phyloP scores from a whole-genome alignment of 768 basidiomycete genomes.

The Sporobolomyces roseus region DNA sequence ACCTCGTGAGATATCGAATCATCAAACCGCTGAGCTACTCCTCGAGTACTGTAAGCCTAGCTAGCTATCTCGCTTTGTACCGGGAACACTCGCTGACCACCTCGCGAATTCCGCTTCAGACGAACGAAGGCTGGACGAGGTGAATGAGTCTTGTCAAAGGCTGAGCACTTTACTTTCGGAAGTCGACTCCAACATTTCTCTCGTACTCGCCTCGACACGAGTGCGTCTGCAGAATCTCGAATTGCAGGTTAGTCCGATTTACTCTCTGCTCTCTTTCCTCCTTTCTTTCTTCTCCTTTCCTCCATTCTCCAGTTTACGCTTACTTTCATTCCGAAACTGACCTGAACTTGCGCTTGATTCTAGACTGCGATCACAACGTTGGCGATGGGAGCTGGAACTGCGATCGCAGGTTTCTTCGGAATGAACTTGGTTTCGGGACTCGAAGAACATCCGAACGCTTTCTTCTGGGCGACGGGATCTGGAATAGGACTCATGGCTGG shows the following conservation, averaged over 20 bases:
- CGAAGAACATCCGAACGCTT: slow-evolving; percentile 26
- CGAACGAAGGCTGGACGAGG: slow-evolving; percentile 38
- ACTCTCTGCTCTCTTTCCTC: too few relatives aligned
- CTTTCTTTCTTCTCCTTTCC: neutral
- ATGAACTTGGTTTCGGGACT: slow-evolving; percentile 34
- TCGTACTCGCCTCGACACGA: slow-evolving; percentile 25
- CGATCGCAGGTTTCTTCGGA: slow-evolving; percentile 30
- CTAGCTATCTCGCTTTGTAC: neutral
- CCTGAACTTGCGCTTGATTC: too few relatives aligned
- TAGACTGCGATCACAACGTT: slow-evolving; percentile 38
- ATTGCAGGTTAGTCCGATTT: slow-evolving; percentile 32
- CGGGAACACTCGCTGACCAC: neutral
- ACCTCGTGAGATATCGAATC: neutral
- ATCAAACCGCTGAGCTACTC: slow-evolving; percentile 30
- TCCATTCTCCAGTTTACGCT: too few relatives aligned
- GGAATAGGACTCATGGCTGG: slow-evolving; percentile 8
- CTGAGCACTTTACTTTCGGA: slow-evolving; percentile 23
- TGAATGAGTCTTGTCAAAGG: slow-evolving; percentile 27
- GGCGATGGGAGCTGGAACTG: slow-evolving; percentile 31
- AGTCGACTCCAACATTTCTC: slow-evolving; percentile 34
- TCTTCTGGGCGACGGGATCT: slow-evolving; percentile 7
- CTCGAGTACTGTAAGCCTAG: slow-evolving; percentile 36
- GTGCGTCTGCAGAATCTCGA: slow-evolving; percentile 35
- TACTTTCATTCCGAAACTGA: too few relatives aligned
- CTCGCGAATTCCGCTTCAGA: neutral